These are phyloP conservation scores for Flammula alnicola DNA, from an alignment of 1,284 basidiomycete species.

Conservation along the genomic window DNA sequence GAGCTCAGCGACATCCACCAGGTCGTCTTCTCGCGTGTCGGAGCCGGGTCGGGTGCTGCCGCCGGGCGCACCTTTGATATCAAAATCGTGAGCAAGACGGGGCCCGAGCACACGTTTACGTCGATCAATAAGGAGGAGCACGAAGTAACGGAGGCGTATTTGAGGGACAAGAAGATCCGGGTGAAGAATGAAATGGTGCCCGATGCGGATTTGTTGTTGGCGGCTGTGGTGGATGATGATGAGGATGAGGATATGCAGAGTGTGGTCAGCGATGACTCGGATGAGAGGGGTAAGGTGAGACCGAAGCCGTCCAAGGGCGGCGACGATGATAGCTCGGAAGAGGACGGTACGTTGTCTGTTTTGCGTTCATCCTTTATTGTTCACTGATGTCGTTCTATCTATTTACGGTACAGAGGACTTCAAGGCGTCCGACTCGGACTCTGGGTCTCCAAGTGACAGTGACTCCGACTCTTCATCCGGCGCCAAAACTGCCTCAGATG, in stretches of 20 bases:
- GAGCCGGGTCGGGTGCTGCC: constrained; percentile 82
- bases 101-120: constrained; percentile 88
- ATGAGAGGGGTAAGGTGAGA: constrained; percentile 11
- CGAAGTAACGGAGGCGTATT: constrained; percentile 82
- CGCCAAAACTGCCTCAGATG: constrained; percentile 82
- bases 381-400: neutral
- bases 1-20: constrained; percentile 92
- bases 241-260: constrained; percentile 88
- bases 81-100: constrained; percentile 83
- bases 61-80: constrained; percentile 96
- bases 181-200: constrained; percentile 97
- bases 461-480: constrained; percentile 75
- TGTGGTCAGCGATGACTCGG: constrained; percentile 72
- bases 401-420: constrained; percentile 73
- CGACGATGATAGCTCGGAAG: constrained; percentile 79
- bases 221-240: constrained; percentile 64
- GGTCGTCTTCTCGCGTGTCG: constrained; percentile 93
- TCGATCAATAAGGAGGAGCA: constrained; percentile 97
- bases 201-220: constrained; percentile 79
- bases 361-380: neutral
- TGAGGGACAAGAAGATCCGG: constrained; percentile 90
- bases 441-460: constrained; percentile 80
- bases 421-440: constrained; percentile 81
- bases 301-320: constrained; percentile 43
- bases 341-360: constrained; percentile 56